These are phyloP conservation scores for Wickerhamomyces sp. DNA, from an alignment of 1,139 yeast genomes.

Conservation along the genomic window DNA sequence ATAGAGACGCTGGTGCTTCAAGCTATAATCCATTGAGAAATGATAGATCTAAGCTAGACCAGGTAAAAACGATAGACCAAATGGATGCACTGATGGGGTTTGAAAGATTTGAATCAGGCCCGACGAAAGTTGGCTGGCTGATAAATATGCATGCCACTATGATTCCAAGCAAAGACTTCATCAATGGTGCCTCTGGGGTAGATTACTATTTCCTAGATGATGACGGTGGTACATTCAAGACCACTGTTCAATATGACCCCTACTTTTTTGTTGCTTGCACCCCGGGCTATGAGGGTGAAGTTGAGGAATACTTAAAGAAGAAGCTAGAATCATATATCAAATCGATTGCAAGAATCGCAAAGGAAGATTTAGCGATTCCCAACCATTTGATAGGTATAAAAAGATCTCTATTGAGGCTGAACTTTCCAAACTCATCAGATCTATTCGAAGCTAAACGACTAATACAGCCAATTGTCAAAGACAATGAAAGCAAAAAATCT, in stretches of 20 bases:
- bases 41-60: conserved; percentile 30
- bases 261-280: conserved; percentile 75
- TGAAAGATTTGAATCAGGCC: conserved; percentile 69
- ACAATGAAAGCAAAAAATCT: conserved; percentile 60
- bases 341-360: conserved; percentile 46
- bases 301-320: conserved; percentile 79
- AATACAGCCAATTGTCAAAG: conserved; percentile 64
- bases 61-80: conserved; percentile 51
- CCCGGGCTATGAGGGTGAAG: conserved; percentile 68
- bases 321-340: conserved; percentile 62
- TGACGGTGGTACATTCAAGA: conserved; percentile 94
- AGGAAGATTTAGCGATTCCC: conserved; percentile 76
- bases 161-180: conserved; percentile 48
- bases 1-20: no score
- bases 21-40: conserved; percentile 11
- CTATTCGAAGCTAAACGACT: conserved; percentile 68
- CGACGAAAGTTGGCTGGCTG: conserved; percentile 79
- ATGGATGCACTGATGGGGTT: conserved; percentile 83
- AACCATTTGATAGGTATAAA: conserved; percentile 83
- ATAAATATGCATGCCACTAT: conserved; percentile 80
- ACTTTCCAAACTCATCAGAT: conserved; percentile 74
- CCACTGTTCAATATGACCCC: conserved; percentile 80
- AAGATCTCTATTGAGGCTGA: conserved; percentile 58
- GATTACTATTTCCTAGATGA: conserved; percentile 95
- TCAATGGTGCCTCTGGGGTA: conserved; percentile 77